Percentiles rank a stretch among this genome's conserved stretches.
These are phyloP conservation scores for Neurospora sp. DNA, from an alignment of 2,329 filamentous ascomycete genomes.

Conservation along the genomic window DNA sequence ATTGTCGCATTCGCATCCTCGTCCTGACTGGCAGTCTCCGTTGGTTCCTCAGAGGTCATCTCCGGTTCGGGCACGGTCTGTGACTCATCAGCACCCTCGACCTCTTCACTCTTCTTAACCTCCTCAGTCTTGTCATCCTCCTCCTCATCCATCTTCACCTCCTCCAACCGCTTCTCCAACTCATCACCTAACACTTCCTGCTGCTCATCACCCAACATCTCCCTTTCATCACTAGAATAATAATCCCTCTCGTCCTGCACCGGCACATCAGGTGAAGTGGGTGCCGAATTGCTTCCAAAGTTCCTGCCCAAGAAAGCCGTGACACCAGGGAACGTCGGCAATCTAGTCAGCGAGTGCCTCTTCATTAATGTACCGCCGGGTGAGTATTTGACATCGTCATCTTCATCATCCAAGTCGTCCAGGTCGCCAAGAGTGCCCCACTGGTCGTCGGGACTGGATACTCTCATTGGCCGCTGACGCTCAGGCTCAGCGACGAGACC, in stretches of 20 bases:
- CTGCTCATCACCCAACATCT: neutral
- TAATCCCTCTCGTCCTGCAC: neutral
- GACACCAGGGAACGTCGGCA: neutral
- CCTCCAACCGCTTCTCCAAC: neutral
- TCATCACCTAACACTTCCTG: neutral
- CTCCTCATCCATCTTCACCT: neutral
- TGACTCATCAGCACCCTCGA: neutral
- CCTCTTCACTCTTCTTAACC: neutral
- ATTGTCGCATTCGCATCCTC: neutral
- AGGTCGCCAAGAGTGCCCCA: neutral
- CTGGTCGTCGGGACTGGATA: neutral
- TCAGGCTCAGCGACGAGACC: neutral
- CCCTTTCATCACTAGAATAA: neutral
- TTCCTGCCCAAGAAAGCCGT: neutral
- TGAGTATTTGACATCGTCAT: neutral
- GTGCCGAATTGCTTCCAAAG: neutral
- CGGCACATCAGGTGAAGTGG: neutral
- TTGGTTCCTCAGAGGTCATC: neutral
- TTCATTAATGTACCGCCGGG: neutral
- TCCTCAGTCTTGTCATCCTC: neutral
- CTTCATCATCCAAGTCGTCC: neutral
- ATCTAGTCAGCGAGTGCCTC: neutral
- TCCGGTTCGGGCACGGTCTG: conserved; percentile 1
- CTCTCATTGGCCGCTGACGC: neutral
- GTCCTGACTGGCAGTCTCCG: neutral